phyloP scores from a whole-genome alignment of 345 rosid genomes.

The Kernera saxatilis region DNA sequence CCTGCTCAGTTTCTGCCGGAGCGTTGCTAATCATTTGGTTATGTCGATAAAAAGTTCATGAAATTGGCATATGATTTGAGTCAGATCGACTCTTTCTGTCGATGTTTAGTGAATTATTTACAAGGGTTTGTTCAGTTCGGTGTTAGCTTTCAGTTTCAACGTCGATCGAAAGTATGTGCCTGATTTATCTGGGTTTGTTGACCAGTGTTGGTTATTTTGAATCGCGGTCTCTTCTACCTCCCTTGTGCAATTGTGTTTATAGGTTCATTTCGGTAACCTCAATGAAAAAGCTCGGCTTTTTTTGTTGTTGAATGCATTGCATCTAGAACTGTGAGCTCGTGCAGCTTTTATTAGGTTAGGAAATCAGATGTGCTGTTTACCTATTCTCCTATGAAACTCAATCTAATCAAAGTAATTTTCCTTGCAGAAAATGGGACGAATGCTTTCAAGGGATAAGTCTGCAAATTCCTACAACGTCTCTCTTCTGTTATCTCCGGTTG shows the following conservation, averaged over 20 bases:
- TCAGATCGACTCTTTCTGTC: not conserved
- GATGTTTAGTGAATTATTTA: not conserved
- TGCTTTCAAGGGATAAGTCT: constrained; percentile 47
- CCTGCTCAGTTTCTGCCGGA: not conserved
- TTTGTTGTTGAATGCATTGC: not conserved
- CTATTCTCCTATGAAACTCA: constrained; percentile 8
- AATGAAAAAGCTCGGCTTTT: too few species aligned
- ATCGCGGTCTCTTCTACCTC: too few species aligned
- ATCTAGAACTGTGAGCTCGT: not conserved
- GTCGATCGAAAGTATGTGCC: too few species aligned
- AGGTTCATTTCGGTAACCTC: too few species aligned
- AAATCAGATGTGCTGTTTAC: constrained; percentile 47
- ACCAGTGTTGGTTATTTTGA: too few species aligned
- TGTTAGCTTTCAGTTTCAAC: not conserved
- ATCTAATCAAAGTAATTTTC: constrained; percentile 9
- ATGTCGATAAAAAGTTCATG: not conserved
- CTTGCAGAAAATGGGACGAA: constrained; percentile 58
- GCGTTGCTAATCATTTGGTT: not conserved
- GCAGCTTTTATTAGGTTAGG: constrained; percentile 21
- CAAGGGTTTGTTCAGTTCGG: not conserved
- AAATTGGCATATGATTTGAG: not conserved
- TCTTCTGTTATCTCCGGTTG: constrained; percentile 68
- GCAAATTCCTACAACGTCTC: constrained; percentile 51
- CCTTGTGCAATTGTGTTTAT: not conserved
- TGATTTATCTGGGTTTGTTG: too few species aligned